Evolutionary conservation across 1,284 basidiomycete genomes (phyloP), one percentile per base, ranked within the genome.

Genomic region (Spongiforma sp.): DNA sequence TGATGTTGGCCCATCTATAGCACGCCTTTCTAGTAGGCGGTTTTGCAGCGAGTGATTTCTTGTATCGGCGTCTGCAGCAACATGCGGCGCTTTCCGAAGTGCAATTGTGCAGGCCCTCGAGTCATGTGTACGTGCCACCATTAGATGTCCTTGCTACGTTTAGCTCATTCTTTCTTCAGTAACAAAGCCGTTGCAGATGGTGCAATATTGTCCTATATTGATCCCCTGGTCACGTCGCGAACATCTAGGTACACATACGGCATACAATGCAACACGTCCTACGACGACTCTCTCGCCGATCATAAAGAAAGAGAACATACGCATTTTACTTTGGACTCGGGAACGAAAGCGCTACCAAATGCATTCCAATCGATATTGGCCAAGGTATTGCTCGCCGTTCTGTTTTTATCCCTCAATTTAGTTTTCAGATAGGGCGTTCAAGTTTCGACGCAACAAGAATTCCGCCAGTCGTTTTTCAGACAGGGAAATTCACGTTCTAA

Each of bases 171-270:
- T 12, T 7, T 57, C 9, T 57, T 37, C 43, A 86, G 85, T n/a
- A 86, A 84, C 63, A 87, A 87, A 68, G 85, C 84, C 2, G 86
- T 86, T 5, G 81, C 85, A 0, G 83, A 86, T 61, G 86, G 86
- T 2, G 84, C 83, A 1, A 75, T 86, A 12, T 83, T 80, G 3
- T 86, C 80, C 67, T 82, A 82, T 64, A 65, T 86, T 11, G 82
- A 86, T 60, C 83, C 81, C 53, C 78, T 78, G 19, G 85, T 87
- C 19, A 76, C 79, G 4, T 77, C 79, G 0, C 75, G 84, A 14
- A 75, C 84, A 11, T 75, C 85, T 2, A 82, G 73, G 66, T 71
- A 73, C 46, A 77, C 80, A 0, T 85, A 85, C 48, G 85, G 85
- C 4, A 62, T 74, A 0, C 57, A 72, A 15, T 75, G 74, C 28